phyloP scores from a whole-genome alignment of 495 filamentous ascomycete species.

The Penicillium lividum region DNA sequence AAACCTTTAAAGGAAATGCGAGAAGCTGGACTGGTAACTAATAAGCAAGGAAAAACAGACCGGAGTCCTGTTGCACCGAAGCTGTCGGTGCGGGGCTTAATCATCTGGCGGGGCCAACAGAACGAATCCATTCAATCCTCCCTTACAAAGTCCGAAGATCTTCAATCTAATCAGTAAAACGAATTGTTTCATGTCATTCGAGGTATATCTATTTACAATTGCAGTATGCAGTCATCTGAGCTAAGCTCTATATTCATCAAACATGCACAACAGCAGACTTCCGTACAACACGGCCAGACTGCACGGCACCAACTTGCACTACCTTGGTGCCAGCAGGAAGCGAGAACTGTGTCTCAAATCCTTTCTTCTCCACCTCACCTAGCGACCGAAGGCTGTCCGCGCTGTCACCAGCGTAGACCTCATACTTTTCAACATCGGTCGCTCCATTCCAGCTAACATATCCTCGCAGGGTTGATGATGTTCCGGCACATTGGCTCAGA shows the following conservation, averaged over 20 bases:
- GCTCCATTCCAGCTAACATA: constrained; percentile 42
- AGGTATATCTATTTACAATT: not conserved
- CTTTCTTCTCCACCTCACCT: constrained; percentile 9
- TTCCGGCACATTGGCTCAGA: constrained; percentile 2
- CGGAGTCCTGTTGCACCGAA: not conserved
- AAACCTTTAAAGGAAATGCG: not conserved
- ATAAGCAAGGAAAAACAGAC: not conserved
- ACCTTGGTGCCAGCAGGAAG: not conserved
- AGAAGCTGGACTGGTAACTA: not conserved
- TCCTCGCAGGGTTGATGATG: constrained; percentile 6
- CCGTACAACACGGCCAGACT: constrained; percentile 1
- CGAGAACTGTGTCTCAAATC: constrained; percentile 1
- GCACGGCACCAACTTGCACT: constrained; percentile 2
- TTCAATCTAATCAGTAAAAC: not conserved
- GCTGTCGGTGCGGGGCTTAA: not conserved
- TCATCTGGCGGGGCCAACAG: constrained; percentile 3
- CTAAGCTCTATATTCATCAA: not conserved
- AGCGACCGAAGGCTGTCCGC: constrained; percentile 7
- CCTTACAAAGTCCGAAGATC: not conserved
- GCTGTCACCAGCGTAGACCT: constrained; percentile 15
- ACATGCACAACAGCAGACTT: constrained; percentile 4
- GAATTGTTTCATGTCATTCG: not conserved
- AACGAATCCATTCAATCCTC: not conserved
- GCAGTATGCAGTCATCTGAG: not conserved
- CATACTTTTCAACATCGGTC: constrained; percentile 17